Evolutionary conservation across 2,329 filamentous ascomycete genomes (phyloP).

Genomic region (Coleophoma crateriformis): DNA sequence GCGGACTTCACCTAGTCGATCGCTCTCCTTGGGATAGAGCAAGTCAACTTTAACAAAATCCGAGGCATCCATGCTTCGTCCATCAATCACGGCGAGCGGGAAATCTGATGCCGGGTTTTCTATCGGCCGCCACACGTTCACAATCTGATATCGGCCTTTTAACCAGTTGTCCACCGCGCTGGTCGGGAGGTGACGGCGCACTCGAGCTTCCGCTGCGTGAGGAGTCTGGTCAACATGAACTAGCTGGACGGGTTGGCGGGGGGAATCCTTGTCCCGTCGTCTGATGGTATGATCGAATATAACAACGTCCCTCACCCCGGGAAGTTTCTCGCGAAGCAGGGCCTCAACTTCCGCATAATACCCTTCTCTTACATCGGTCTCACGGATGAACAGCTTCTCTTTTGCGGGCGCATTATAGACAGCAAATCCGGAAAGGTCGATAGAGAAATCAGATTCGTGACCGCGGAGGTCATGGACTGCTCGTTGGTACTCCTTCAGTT

Average conservation of each 20-base stretch:
- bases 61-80: conserved; percentile 45
- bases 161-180: conserved; percentile 61
- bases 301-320: conserved; percentile 58
- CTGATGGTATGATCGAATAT: conserved; percentile 87
- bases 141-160: conserved; percentile 64
- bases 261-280: conserved; percentile 47
- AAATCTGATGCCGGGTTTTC: conserved; percentile 50
- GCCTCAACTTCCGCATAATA: conserved; percentile 81
- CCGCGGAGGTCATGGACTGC: conserved; percentile 67
- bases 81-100: conserved; percentile 54
- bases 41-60: conserved; percentile 72
- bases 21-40: conserved; percentile 58
- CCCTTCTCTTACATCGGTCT: conserved; percentile 57
- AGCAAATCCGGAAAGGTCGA: conserved; percentile 71
- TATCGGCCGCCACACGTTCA: conserved; percentile 69
- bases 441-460: conserved; percentile 53
- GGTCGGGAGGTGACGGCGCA: conserved; percentile 54
- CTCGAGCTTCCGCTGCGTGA: conserved; percentile 58
- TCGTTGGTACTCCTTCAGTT: conserved; percentile 36
- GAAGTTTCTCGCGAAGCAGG: conserved; percentile 59
- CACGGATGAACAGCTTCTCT: conserved; percentile 56
- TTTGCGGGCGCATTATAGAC: conserved; percentile 52
- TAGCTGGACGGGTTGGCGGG: conserved; percentile 59
- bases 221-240: conserved; percentile 81
- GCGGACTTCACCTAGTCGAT: conserved; percentile 51